Evolutionary conservation across 164 flowering plant genomes (phyloP).

Genomic region (Stephania japonica): DNA sequence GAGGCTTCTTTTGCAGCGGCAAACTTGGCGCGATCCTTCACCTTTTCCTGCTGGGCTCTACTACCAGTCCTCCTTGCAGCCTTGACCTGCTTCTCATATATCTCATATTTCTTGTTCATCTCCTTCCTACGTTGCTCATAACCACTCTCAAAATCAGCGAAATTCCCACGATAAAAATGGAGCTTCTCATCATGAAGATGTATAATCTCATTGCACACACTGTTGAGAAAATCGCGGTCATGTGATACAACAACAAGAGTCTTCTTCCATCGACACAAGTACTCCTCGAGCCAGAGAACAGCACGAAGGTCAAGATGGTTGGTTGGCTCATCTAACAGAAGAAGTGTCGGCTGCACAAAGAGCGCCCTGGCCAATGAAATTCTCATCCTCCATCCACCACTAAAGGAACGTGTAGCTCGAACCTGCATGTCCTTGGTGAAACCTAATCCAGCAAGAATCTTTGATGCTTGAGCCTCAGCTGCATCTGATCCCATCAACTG

Average conservation of each 20-base stretch:
- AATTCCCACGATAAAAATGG: not conserved
- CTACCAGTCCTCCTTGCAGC: not conserved
- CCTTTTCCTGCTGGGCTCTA: not conserved
- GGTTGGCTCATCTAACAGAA: not conserved
- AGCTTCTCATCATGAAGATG: constrained; percentile 5
- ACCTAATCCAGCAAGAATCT: constrained; percentile 2
- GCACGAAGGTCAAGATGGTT: too few relatives aligned
- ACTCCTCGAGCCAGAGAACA: too few relatives aligned
- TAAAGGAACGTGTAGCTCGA: not conserved
- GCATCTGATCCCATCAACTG: not conserved
- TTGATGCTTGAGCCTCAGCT: constrained; percentile 4
- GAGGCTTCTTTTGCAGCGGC: not conserved
- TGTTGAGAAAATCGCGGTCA: constrained; percentile 2
- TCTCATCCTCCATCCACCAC: not conserved
- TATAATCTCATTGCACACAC: constrained; percentile 3
- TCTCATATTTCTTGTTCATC: not conserved
- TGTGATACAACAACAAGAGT: constrained; percentile 1
- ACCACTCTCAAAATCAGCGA: constrained; percentile 2
- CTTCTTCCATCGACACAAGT: too few relatives aligned
- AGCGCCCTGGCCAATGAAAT: constrained; percentile 3
- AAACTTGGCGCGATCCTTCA: constrained; percentile 1
- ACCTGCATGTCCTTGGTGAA: constrained; percentile 6
- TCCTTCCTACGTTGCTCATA: constrained; percentile 4
- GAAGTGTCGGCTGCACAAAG: constrained; percentile 2
- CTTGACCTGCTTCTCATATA: constrained; percentile 1